Percentiles rank a stretch among this genome's conserved stretches.
Conservation (phyloP, 306 rosid genomes). For the Lathyrus aphaca region DNA sequence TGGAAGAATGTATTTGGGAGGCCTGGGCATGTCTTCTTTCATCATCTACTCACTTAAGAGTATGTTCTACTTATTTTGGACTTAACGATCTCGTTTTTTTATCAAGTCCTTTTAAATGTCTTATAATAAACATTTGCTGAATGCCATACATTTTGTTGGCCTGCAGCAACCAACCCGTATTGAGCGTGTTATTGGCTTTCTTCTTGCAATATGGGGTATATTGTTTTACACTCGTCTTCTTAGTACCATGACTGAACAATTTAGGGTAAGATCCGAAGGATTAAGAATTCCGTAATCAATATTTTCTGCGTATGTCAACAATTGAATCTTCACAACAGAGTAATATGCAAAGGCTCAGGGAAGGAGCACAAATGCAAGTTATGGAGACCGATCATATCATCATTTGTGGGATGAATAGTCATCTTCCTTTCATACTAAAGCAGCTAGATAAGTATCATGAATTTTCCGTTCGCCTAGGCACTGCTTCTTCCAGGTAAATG, state of each 20-base stretch:
- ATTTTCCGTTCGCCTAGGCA: slow-evolving; percentile 87
- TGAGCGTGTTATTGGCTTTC: slow-evolving; percentile 89
- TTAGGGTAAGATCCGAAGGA: slow-evolving; percentile 70
- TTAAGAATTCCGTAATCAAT: slow-evolving; percentile 19
- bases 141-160: slow-evolving; percentile 32
- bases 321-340: slow-evolving; percentile 58
- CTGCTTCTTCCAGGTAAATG: slow-evolving; percentile 90
- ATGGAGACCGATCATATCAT: slow-evolving; percentile 93
- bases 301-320: slow-evolving; percentile 36
- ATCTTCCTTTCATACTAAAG: slow-evolving; percentile 81
- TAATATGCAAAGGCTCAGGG: slow-evolving; percentile 91
- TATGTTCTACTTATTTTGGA: slow-evolving; percentile 45
- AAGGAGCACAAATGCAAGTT: slow-evolving; percentile 96
- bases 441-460: slow-evolving; percentile 89
- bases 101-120: slow-evolving; percentile 21
- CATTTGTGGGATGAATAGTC: slow-evolving; percentile 89
- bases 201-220: slow-evolving; percentile 98
- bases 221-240: slow-evolving; percentile 85
- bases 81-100: slow-evolving; percentile 23
- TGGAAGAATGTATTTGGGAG: slow-evolving; percentile 98
- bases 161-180: slow-evolving; percentile 82
- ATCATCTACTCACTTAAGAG: slow-evolving; percentile 86
- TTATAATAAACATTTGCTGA: slow-evolving; percentile 36
- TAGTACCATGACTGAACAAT: slow-evolving; percentile 96
- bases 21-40: slow-evolving; percentile 98